Base-by-base conservation (phyloP, 495 filamentous ascomycete species). In the Neurospora sp. region DNA sequence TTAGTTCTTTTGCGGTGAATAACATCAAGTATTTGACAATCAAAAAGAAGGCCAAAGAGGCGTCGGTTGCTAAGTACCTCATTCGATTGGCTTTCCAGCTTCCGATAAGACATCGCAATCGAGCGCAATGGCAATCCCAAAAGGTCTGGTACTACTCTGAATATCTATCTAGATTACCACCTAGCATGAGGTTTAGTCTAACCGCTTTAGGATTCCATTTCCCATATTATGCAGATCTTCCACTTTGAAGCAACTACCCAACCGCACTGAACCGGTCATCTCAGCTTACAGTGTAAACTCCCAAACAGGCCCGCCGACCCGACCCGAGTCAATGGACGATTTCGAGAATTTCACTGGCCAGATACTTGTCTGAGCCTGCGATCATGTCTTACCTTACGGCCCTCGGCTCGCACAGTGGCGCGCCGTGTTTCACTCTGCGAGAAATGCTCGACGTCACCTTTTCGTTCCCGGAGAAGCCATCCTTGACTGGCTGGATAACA, bases 81-180 rank as follows among this genome's bases (percentile, higher is more conserved):
- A 77, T 73, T 73, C 73, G 27, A 77, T 77, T 75, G 75, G 53
- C 27, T 35, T 18, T 61, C 53, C 27, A 31, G 73, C 72, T 41
- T 75, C 72, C 68, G 75, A 76, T 76, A 76, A 76, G 75, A 38
- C 44, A 44, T 3, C 12, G 69, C 69, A 68, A 69, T 46, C 40
- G 31, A 22, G 12, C 53, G 22, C 53, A 31, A 31, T 22, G 59
- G 61, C 39, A 40, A 39, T 35, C n/a, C 59, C 16, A 41, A 65
- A 41, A 72, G 59, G 59, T 31, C 69, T 68, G 41, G 68, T 72
- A 70, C 71, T 31, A 31, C 53, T 27, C 73, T 48, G 68, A 71
- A 72, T 53, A 68, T 70, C 72, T 46, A 70, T 48, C 27, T 53
- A 35, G 27, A 61, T 61, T 35, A 61, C 27, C 53, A 61, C 53